Conservation (phyloP, 2,329 filamentous ascomycete genomes). For the Huntiella moniliformis region DNA sequence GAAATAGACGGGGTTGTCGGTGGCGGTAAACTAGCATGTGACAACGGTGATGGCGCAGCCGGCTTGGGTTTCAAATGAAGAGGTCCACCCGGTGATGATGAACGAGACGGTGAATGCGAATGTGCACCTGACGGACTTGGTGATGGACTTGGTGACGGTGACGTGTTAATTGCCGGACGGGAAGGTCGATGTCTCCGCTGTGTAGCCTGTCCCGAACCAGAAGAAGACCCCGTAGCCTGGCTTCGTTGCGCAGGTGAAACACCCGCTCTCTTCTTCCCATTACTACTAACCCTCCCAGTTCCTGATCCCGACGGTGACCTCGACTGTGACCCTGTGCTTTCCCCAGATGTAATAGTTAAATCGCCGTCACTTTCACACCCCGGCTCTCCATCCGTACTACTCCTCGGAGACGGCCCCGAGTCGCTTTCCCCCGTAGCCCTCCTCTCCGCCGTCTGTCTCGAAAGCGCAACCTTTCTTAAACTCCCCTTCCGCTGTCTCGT, state of each 20-base stretch:
- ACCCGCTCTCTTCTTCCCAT: too few relatives aligned
- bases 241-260: too few relatives aligned
- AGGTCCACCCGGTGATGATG: not conserved
- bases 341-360: too few relatives aligned
- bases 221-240: too few relatives aligned
- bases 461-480: constrained; percentile 64
- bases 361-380: too few relatives aligned
- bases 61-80: constrained; percentile 2
- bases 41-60: constrained; percentile 2
- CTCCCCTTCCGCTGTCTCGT: constrained; percentile 49
- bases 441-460: not conserved
- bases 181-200: too few relatives aligned
- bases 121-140: not conserved
- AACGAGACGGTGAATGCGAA: not conserved
- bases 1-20: constrained; percentile 1
- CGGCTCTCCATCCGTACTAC: constrained; percentile 4
- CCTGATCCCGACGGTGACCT: too few relatives aligned
- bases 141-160: not conserved
- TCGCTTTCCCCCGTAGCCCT: not conserved
- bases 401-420: constrained; percentile 8
- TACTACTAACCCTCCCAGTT: too few relatives aligned
- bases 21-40: constrained; percentile 6
- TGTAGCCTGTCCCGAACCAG: not conserved
- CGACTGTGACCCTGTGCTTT: too few relatives aligned
- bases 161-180: too few relatives aligned